Conservation (phyloP, 106 monocot species). For the Narthecium ossifragum region DNA sequence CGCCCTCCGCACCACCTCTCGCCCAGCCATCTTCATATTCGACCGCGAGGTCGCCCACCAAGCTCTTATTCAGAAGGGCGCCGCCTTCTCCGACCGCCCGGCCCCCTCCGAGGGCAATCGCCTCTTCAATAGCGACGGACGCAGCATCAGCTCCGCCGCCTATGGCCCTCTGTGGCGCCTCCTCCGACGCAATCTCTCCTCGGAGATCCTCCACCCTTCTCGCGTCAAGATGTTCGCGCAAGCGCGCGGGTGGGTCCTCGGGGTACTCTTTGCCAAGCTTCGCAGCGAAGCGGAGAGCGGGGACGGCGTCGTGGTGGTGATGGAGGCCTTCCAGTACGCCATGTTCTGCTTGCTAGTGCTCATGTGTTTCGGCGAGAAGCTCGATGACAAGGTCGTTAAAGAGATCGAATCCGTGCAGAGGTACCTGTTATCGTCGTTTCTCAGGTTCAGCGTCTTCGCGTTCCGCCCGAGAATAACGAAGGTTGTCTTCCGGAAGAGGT, state of each 20-base stretch:
- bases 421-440: background rate
- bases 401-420: conserved; percentile 21
- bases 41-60: conserved; percentile 13
- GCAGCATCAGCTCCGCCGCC: conserved; percentile 22
- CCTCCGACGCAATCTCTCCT: too few relatives aligned
- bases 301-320: conserved; percentile 7
- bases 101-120: background rate
- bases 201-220: too few relatives aligned
- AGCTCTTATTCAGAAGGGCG: conserved; percentile 18
- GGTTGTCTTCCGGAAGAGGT: conserved; percentile 27
- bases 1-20: conserved; percentile 5
- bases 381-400: conserved; percentile 27
- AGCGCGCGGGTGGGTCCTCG: conserved; percentile 36
- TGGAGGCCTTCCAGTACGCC: conserved; percentile 36
- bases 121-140: conserved; percentile 8
- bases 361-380: conserved; percentile 50
- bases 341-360: conserved; percentile 45
- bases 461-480: conserved; percentile 24
- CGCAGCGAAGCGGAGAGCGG: background rate
- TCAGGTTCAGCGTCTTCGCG: conserved; percentile 23
- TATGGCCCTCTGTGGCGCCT: too few relatives aligned
- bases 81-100: conserved; percentile 1
- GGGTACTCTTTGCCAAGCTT: conserved; percentile 11
- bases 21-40: conserved; percentile 24
- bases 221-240: conserved; percentile 14